A percentile compares a stretch with the other conserved stretches of the same genome.
These are phyloP conservation scores for Cordyceps cateniannulata DNA, from an alignment of 2,329 filamentous ascomycete genomes.

Conservation along the genomic window DNA sequence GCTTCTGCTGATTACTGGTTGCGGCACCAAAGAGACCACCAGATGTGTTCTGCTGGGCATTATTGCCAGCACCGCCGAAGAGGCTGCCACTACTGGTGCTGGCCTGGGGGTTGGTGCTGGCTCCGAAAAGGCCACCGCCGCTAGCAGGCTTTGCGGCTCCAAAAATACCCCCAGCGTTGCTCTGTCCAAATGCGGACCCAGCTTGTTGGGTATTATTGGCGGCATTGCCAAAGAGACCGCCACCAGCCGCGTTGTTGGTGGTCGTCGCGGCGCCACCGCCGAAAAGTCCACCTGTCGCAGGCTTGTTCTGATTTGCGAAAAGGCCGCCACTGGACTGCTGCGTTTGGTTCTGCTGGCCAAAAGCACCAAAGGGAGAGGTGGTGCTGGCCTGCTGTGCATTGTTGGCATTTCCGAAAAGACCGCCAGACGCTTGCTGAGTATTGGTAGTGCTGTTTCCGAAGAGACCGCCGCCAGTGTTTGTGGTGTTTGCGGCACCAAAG, in stretches of 20 bases:
- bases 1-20: slow-evolving; percentile 32
- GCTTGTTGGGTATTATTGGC: slow-evolving; percentile 24
- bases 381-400: slow-evolving; percentile 14
- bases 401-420: slow-evolving; percentile 32
- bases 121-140: slow-evolving; percentile 35
- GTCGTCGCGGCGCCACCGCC: slow-evolving; percentile 41
- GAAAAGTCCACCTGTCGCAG: slow-evolving; percentile 21
- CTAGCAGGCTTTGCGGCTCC: slow-evolving; percentile 29
- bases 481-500: slow-evolving; percentile 28
- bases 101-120: slow-evolving; percentile 26
- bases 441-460: slow-evolving; percentile 28
- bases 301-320: slow-evolving; percentile 33
- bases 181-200: slow-evolving; percentile 4
- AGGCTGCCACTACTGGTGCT: slow-evolving; percentile 33
- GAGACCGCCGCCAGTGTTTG: slow-evolving; percentile 18
- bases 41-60: slow-evolving; percentile 30
- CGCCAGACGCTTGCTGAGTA: slow-evolving; percentile 10
- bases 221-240: slow-evolving; percentile 33
- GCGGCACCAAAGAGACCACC: slow-evolving; percentile 44
- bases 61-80: slow-evolving; percentile 36
- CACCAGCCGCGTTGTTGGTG: slow-evolving; percentile 26
- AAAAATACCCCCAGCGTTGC: slow-evolving; percentile 31
- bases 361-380: slow-evolving; percentile 19
- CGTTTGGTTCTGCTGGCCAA: neutral
- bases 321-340: slow-evolving; percentile 24